phyloP scores from a whole-genome alignment of 2,329 filamentous ascomycete genomes.

The Diaporthe helianthi region DNA sequence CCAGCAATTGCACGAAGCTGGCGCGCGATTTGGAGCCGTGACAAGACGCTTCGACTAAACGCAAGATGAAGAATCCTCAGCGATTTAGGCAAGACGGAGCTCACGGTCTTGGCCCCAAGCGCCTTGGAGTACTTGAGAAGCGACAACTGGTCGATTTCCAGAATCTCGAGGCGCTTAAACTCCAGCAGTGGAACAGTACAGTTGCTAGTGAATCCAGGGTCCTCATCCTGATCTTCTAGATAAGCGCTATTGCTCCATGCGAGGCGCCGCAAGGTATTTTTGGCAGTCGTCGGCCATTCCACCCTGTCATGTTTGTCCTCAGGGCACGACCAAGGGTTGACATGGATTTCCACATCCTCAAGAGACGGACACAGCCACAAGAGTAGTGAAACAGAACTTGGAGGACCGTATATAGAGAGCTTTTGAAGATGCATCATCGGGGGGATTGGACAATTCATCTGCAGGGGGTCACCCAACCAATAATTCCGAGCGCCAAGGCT shows the following conservation, averaged over 20 bases:
- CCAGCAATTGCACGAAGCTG: background rate
- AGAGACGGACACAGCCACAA: background rate
- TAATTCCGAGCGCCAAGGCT: background rate
- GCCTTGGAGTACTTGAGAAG: background rate
- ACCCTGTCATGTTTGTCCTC: background rate
- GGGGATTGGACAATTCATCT: background rate
- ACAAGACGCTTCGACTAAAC: too few species aligned
- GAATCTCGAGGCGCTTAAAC: background rate
- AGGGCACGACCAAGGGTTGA: fast-evolving
- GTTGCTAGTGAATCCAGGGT: background rate
- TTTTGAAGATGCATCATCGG: background rate
- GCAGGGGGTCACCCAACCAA: fast-evolving
- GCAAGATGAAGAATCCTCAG: background rate
- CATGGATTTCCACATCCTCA: background rate
- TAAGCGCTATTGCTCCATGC: background rate
- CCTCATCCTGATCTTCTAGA: background rate
- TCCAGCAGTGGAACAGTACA: background rate
- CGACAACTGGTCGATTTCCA: background rate
- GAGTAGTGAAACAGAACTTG: background rate
- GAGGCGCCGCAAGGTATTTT: background rate
- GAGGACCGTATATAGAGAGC: background rate
- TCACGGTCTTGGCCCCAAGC: background rate
- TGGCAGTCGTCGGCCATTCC: background rate
- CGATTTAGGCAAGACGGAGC: background rate
- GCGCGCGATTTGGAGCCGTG: too few species aligned